Conservation (phyloP, 345 rosid species). For the Salix arbutifolia region DNA sequence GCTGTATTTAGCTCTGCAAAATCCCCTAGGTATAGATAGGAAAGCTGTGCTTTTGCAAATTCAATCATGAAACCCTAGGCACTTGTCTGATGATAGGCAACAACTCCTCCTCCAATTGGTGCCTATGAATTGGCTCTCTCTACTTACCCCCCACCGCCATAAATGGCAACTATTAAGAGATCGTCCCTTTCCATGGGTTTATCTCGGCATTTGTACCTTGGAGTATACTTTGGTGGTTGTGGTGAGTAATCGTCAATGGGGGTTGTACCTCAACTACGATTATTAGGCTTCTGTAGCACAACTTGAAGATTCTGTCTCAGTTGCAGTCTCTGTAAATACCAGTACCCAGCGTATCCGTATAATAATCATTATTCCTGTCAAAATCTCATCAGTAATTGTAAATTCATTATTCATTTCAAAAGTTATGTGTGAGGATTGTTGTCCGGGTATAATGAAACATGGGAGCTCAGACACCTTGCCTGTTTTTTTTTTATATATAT, state of each 20-base stretch:
- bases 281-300: not conserved
- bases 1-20: not conserved
- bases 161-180: not conserved
- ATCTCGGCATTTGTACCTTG: not conserved
- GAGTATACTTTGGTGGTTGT: too few relatives aligned
- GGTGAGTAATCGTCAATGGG: not conserved
- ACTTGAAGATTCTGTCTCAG: not conserved
- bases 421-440: too few relatives aligned
- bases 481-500: too few relatives aligned
- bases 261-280: not conserved
- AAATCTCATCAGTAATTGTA: not conserved
- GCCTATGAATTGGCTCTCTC: not conserved
- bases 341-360: not conserved
- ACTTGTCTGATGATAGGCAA: not conserved
- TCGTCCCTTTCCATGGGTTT: not conserved
- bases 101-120: not conserved
- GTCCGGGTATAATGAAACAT: too few relatives aligned
- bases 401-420: not conserved
- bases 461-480: too few relatives aligned
- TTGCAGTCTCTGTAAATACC: not conserved
- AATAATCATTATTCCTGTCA: slow-evolving; percentile 4
- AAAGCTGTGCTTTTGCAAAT: not conserved
- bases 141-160: not conserved
- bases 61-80: not conserved
- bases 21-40: not conserved